phyloP scores from a whole-genome alignment of 352 stramenopile species.

The Phytophthora fragariae region DNA sequence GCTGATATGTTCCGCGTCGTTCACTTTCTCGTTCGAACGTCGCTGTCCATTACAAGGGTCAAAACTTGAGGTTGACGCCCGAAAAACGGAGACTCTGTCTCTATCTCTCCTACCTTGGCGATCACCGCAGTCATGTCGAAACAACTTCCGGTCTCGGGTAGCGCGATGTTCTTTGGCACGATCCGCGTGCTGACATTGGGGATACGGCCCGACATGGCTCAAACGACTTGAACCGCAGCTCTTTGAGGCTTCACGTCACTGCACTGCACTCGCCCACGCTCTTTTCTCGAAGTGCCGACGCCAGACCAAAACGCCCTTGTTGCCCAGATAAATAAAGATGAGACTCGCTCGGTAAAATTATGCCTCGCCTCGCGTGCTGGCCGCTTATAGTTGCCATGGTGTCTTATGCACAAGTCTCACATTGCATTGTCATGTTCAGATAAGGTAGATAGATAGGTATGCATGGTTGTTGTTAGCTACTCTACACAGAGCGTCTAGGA shows the following conservation, averaged over 20 bases:
- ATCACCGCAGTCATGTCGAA: conserved; percentile 92
- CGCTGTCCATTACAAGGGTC: conserved; percentile 31
- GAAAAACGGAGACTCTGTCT: not conserved
- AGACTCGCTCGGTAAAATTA: conserved; percentile 20
- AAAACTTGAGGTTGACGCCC: not conserved
- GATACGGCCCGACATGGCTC: conserved; percentile 67
- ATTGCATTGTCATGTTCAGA: conserved; percentile 5
- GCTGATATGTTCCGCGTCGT: conserved; percentile 65
- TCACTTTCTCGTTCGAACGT: conserved; percentile 72
- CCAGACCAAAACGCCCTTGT: conserved; percentile 24
- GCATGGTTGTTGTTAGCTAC: conserved; percentile 18
- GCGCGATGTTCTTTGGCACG: conserved; percentile 73
- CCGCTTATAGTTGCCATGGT: conserved; percentile 16
- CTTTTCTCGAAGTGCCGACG: conserved; percentile 54
- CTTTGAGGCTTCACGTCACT: not conserved
- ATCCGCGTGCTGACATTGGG: conserved; percentile 87
- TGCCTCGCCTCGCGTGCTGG: conserved; percentile 3
- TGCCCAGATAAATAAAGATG: conserved; percentile 40
- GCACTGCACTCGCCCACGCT: conserved; percentile 13
- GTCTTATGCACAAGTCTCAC: conserved; percentile 21
- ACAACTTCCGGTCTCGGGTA: conserved; percentile 94
- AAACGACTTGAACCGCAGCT: conserved; percentile 1
- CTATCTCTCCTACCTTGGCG: conserved; percentile 48
- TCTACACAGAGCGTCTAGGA: conserved; percentile 25
- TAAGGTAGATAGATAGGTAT: conserved; percentile 12